Evolutionary conservation across 345 rosid genomes (phyloP), one percentile per base, ranked within the genome.

Genomic region (Ceriops tagal): DNA sequence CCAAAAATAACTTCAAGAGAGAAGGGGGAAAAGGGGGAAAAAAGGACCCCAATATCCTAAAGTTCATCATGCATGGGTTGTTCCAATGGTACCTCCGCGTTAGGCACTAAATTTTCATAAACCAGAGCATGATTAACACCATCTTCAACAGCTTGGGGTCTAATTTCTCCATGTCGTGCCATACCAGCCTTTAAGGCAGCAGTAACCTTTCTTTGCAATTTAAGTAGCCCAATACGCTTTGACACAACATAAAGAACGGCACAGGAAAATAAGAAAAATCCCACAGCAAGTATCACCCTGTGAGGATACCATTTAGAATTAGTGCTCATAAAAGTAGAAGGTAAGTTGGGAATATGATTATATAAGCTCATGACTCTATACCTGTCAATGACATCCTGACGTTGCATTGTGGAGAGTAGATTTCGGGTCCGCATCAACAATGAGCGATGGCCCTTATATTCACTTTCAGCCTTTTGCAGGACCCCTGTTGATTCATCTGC

Each of bases 241-340:
- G 96, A 93, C 77, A 87, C 89, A 31, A 93, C 98, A 64, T 87
- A 93, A n/a, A 85, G 84, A 69, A 92, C 96, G 49, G 96, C 96
- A 75, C 79, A 82, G 34, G 88, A 79, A 83, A 93, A 93, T 71
- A 88, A 67, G 61, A 87, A 24, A 60, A 84, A 77, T 78, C 97
- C 98, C 4, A 85, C 49, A 49, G 78, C 75, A 62, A 92, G 86
- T 62, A 93, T 76, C 76, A 92, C 22, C 85, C 98, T 89, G 88
- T 63, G 56, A 65, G 6, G 24, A 78, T 30, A 71, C 24, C 59
- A 53, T 32, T 43, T n/a, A 43, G 37, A 34, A 62, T 80, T 57
- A 85, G 66, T 24, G 21, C 46, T 61, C 2, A 8, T 13, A 53
- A 68, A 61, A 28, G 34, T 15, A 49, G 57, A 62, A 22, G 35